Base-by-base conservation (phyloP, 1,139 yeast genomes). In the Saccharomycopsis hybrid region DNA sequence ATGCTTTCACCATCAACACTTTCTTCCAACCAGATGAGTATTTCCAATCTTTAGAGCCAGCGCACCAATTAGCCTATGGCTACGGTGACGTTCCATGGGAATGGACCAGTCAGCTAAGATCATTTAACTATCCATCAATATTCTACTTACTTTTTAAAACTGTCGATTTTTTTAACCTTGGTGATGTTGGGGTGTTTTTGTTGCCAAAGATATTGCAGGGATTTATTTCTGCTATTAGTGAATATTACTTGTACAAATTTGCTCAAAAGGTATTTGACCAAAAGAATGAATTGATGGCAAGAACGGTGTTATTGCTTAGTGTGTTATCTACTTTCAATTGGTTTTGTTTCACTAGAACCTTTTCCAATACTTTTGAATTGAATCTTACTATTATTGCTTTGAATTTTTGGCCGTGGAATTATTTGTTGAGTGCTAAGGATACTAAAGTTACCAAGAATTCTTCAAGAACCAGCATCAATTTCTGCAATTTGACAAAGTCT, bases 21-120 rank as follows among this genome's bases (percentile, higher is more conserved):
- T 94, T 80, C 62, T 92, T 92, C 67, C 99, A 94, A 64, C 94
- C 98, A 0, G 99, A 94, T 65, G 99, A 94, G 65, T 94, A 74
- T 67, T 94, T 84, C 79, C 98, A 94, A 65, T 73, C 92, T 0
- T 68, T 94, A 43, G 98, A 94, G 61, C 96, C 97, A 0, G 98
- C 98, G 0, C 96, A 90, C 64, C 55, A 62, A 7, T 68, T 73
- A 30, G 83, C 82, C 0, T 89, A 74, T 63, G 92, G 94, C 1
- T 84, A 82, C 55, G 98, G 98, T 0, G 80, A 81, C 59, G 62
- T 81, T 44, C 89, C 98, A 0, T 94, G 99, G 98, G 99, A 94
- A 65, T 94, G 98, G 98, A 62, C 69, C 37, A 71, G 74, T 47
- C 82, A 80, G 1, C 67, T 94, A 5, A 68, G 99, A 54, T 84